These are phyloP conservation scores for Carallia brachiata DNA, from an alignment of 345 rosid genomes.

Conservation along the genomic window DNA sequence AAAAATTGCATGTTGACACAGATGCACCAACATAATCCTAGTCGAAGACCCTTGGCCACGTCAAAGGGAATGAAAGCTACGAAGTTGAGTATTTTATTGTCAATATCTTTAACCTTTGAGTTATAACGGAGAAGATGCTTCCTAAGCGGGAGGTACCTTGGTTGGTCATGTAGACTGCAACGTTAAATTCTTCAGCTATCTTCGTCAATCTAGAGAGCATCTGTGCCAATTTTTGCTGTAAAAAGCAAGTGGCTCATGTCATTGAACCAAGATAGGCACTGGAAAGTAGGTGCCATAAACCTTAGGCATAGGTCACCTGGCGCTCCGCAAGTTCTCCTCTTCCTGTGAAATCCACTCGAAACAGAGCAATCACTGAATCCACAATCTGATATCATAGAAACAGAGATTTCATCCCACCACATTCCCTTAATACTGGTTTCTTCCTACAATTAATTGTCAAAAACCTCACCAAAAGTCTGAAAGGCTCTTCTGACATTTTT, in stretches of 20 bases:
- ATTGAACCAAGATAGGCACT: background rate
- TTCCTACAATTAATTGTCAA: background rate
- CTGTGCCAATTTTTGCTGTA: slow-evolving; percentile 93
- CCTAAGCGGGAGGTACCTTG: slow-evolving; percentile 47
- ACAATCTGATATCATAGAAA: slow-evolving; percentile 51
- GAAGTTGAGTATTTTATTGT: background rate
- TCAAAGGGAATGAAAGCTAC: background rate
- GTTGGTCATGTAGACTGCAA: slow-evolving; percentile 92
- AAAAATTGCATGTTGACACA: background rate
- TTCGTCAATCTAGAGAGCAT: slow-evolving; percentile 79
- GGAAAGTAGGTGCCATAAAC: no score
- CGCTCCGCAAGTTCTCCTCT: slow-evolving; percentile 93
- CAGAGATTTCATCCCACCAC: slow-evolving; percentile 12
- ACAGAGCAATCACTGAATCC: slow-evolving; percentile 81
- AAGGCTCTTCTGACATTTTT: slow-evolving; percentile 95
- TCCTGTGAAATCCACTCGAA: slow-evolving; percentile 82
- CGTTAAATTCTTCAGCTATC: slow-evolving; percentile 91
- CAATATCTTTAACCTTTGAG: background rate
- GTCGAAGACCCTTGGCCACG: background rate
- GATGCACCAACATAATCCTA: background rate
- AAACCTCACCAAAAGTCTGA: slow-evolving; percentile 61
- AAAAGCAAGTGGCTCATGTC: slow-evolving; percentile 13
- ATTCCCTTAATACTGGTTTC: background rate
- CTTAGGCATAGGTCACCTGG: slow-evolving; percentile 45
- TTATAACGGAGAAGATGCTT: background rate